Percentiles rank a stretch among this genome's conserved stretches.
phyloP scores from a whole-genome alignment of 2,329 filamentous ascomycete species.

The Ophiostoma triangulosporum region DNA sequence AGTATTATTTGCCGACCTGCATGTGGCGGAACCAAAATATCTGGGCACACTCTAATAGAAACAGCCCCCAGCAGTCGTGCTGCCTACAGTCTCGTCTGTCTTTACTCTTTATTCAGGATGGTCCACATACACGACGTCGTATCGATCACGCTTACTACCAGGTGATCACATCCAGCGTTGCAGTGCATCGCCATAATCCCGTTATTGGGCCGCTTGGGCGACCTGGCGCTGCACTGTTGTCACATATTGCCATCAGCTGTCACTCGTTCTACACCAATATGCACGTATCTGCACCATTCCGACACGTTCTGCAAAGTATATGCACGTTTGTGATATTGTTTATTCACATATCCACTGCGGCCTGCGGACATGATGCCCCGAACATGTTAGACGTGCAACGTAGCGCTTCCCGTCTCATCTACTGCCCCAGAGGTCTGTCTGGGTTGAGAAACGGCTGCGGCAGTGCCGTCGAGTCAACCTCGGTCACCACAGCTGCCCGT shows the following conservation, averaged over 20 bases:
- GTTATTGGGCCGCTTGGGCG: no score
- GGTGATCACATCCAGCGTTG: background rate
- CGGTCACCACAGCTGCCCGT: constrained; percentile 1
- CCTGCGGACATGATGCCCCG: background rate
- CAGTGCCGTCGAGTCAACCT: constrained; percentile 9
- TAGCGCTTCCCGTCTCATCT: no score
- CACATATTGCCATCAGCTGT: no score
- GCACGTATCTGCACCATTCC: background rate
- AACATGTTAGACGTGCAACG: no score
- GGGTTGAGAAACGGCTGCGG: constrained; percentile 12
- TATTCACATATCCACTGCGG: background rate
- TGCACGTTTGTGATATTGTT: background rate
- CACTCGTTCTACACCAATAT: no score
- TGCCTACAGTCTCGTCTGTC: no score
- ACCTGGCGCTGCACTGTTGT: no score
- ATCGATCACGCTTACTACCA: background rate
- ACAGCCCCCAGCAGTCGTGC: background rate
- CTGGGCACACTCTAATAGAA: background rate
- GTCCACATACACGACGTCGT: no score
- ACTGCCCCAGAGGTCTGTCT: constrained; percentile 2
- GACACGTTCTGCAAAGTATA: background rate
- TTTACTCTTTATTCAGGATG: no score
- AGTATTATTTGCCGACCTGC: background rate
- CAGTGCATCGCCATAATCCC: background rate
- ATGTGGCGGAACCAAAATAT: background rate